Evolutionary conservation across 495 filamentous ascomycete species (phyloP).

Genomic region (Penicillium antarcticum): DNA sequence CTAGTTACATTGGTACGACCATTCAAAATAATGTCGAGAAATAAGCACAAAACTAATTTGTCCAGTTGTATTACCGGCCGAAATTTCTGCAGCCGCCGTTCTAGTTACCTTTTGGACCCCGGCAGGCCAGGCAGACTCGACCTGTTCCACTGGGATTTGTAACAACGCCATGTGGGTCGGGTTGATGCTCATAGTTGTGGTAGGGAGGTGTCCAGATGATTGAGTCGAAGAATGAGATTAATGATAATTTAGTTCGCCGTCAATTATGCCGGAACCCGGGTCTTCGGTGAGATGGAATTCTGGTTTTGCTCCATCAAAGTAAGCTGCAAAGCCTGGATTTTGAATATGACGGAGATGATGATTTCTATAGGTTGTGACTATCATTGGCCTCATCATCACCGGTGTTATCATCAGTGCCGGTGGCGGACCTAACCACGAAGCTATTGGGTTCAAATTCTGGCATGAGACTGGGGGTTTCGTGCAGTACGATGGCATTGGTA

Average conservation of each 20-base stretch:
- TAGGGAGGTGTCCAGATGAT: conserved; percentile 1
- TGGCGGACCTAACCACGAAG: conserved; percentile 35
- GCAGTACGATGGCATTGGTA: conserved; percentile 17
- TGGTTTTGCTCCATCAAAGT: conserved; percentile 24
- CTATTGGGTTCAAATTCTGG: conserved; percentile 29
- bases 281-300: conserved; percentile 27
- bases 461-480: conserved; percentile 18
- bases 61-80: conserved; percentile 26
- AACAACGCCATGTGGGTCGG: conserved; percentile 27
- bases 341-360: background rate
- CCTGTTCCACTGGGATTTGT: conserved; percentile 23
- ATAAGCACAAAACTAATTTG: background rate
- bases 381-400: conserved; percentile 23
- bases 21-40: background rate
- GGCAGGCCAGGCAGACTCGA: conserved; percentile 17
- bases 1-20: conserved; percentile 9
- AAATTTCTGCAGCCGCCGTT: conserved; percentile 39
- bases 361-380: conserved; percentile 14
- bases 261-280: conserved; percentile 17
- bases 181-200: conserved; percentile 18
- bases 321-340: background rate
- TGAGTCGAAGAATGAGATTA: background rate
- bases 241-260: conserved; percentile 8
- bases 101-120: conserved; percentile 43
- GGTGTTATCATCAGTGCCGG: conserved; percentile 29